These are phyloP conservation scores for Jimgerdemannia lactiflua DNA, from an alignment of 192 early-diverging fungal genomes.

Conservation along the genomic window DNA sequence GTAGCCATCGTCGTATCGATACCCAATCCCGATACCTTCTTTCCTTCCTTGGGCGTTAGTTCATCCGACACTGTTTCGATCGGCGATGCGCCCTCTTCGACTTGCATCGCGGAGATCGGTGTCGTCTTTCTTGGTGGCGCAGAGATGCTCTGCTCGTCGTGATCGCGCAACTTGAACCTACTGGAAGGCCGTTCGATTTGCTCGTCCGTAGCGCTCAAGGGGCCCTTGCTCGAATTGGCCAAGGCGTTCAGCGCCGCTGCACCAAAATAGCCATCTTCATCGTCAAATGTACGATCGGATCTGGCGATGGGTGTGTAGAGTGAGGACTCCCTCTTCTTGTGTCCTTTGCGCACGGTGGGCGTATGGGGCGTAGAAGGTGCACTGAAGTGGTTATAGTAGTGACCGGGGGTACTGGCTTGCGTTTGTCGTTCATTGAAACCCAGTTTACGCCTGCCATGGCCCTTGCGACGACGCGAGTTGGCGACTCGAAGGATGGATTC, in stretches of 20 bases:
- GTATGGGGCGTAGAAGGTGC: conserved; percentile 6
- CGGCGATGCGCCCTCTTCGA: neutral
- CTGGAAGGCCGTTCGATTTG: neutral
- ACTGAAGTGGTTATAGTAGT: conserved; percentile 1
- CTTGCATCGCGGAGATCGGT: neutral
- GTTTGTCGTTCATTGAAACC: conserved; percentile 45
- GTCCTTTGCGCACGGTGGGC: neutral
- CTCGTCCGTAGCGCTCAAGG: neutral
- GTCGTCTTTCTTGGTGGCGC: conserved; percentile 9
- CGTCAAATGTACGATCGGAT: conserved; percentile 21
- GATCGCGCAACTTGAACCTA: conserved; percentile 44
- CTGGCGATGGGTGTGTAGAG: conserved; percentile 24
- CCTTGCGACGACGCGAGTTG: conserved; percentile 30
- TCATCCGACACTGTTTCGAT: neutral
- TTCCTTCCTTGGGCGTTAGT: neutral
- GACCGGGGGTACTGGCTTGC: conserved; percentile 43
- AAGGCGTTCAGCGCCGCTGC: conserved; percentile 3
- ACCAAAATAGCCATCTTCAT: conserved; percentile 31
- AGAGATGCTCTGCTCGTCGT: conserved; percentile 30
- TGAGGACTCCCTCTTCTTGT: conserved; percentile 8
- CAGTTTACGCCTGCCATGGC: conserved; percentile 29
- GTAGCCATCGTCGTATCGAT: neutral
- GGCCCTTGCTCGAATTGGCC: neutral
- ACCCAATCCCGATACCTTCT: neutral
- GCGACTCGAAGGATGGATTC: conserved; percentile 42